Conservation (phyloP, 768 basidiomycete genomes). For the Pleurotus platypus region DNA sequence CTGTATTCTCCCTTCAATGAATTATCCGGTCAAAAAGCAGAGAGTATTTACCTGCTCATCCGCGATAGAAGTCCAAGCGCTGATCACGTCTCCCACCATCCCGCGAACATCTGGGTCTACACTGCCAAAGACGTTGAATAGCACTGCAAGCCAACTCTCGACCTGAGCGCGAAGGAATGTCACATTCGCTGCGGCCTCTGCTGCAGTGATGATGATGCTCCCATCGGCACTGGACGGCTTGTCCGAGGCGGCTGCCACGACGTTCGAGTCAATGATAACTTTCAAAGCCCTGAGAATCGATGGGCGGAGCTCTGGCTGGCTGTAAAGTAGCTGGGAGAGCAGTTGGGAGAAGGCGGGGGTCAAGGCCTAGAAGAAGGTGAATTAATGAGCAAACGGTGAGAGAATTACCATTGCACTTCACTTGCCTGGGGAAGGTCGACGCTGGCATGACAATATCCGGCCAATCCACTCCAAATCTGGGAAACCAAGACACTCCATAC, state of each 20-base stretch:
- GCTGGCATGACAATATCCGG: constrained; percentile 84
- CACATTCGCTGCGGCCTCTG: constrained; percentile 65
- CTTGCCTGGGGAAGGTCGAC: constrained; percentile 69
- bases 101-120: constrained; percentile 72
- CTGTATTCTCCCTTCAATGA: constrained; percentile 23
- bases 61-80: constrained; percentile 81
- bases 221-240: constrained; percentile 15
- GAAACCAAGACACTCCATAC: constrained; percentile 92
- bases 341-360: constrained; percentile 78
- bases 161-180: constrained; percentile 71
- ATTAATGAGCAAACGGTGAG: constrained; percentile 1
- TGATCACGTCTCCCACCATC: constrained; percentile 85
- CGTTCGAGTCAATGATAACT: constrained; percentile 77
- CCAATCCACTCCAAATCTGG: constrained; percentile 90
- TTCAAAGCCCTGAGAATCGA: constrained; percentile 81
- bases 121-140: constrained; percentile 95
- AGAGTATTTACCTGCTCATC: constrained; percentile 51
- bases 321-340: constrained; percentile 91
- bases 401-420: constrained; percentile 2
- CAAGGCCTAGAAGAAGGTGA: constrained; percentile 52
- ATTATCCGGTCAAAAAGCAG: constrained; percentile 1
- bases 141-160: constrained; percentile 91
- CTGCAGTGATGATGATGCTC: constrained; percentile 39
- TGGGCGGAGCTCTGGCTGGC: constrained; percentile 79
- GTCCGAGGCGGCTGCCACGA: constrained; percentile 39